A percentile compares a stretch with the other conserved stretches of the same genome.
These are phyloP conservation scores for Hansfordia pulvinata DNA, from an alignment of 2,329 filamentous ascomycete genomes.

Conservation along the genomic window DNA sequence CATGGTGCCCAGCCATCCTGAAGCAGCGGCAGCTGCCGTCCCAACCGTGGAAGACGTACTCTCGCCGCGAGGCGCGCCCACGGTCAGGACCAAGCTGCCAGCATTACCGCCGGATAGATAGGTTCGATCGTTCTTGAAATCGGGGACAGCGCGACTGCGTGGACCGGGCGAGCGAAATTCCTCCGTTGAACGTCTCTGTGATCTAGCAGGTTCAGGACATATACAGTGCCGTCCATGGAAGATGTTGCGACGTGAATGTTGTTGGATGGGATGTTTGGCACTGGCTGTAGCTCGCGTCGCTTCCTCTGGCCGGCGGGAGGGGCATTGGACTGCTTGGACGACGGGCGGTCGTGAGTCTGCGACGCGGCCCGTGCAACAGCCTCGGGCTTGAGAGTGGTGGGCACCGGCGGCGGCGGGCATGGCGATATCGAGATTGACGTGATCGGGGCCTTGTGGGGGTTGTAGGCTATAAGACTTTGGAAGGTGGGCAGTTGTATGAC, in stretches of 20 bases:
- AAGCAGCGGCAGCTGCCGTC: constrained; percentile 70
- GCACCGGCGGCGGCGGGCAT: constrained; percentile 51
- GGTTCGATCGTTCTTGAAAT: constrained; percentile 77
- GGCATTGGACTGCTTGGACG: constrained; percentile 24
- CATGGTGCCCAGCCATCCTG: constrained; percentile 83
- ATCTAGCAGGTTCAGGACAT: constrained; percentile 76
- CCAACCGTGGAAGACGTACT: constrained; percentile 80
- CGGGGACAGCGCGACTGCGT: constrained; percentile 90
- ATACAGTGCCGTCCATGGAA: constrained; percentile 92
- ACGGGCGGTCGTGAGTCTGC: constrained; percentile 19
- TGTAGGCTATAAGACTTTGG: constrained; percentile 71
- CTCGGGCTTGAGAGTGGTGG: constrained; percentile 29
- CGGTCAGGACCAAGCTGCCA: constrained; percentile 75
- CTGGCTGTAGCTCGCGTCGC: constrained; percentile 33
- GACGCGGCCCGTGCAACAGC: constrained; percentile 20
- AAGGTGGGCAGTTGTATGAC: constrained; percentile 74
- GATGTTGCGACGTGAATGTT: constrained; percentile 88
- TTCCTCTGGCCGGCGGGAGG: constrained; percentile 36
- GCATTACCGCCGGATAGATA: constrained; percentile 87
- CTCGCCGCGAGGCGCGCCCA: constrained; percentile 64
- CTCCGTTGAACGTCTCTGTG: constrained; percentile 80
- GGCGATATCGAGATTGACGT: constrained; percentile 86
- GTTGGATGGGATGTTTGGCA: constrained; percentile 71
- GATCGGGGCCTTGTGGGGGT: constrained; percentile 84
- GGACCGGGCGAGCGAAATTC: constrained; percentile 87